Conservation (phyloP, 1,284 basidiomycete species). For the Chalciporus sp. region DNA sequence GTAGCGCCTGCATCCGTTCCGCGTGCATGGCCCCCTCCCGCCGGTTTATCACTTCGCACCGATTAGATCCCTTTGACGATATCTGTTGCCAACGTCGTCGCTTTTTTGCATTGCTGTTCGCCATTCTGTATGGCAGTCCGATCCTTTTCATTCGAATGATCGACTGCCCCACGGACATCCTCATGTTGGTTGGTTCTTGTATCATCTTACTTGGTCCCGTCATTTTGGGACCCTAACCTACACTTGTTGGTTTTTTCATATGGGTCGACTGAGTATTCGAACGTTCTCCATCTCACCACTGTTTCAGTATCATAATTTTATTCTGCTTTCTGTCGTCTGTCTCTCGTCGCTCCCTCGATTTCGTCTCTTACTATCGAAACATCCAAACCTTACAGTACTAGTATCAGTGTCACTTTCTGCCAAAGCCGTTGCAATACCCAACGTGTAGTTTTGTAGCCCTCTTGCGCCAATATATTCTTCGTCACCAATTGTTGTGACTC, state of each 20-base stretch:
- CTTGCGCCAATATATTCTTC: slow-evolving; percentile 9
- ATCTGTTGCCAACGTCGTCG: slow-evolving; percentile 10
- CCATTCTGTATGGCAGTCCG: slow-evolving; percentile 7
- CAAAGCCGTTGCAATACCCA: slow-evolving; percentile 35
- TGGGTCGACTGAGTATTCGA: slow-evolving; percentile 25
- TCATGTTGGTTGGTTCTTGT: slow-evolving; percentile 15
- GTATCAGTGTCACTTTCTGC: slow-evolving; percentile 32
- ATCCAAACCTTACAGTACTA: slow-evolving; percentile 35
- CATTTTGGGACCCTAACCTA: slow-evolving; percentile 17
- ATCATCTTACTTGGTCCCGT: slow-evolving; percentile 13
- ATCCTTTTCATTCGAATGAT: slow-evolving; percentile 5
- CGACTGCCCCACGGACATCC: slow-evolving; percentile 2
- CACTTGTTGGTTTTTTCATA: slow-evolving; percentile 25
- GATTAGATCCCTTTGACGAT: slow-evolving; percentile 23
- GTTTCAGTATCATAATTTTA: slow-evolving; percentile 36
- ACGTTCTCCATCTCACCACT: slow-evolving; percentile 24
- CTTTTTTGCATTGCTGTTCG: slow-evolving; percentile 23
- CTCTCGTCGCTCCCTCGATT: slow-evolving; percentile 21
- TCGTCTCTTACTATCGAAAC: slow-evolving; percentile 11
- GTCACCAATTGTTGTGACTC: too few species aligned
- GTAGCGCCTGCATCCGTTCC: slow-evolving; percentile 13
- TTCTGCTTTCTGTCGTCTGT: slow-evolving; percentile 24
- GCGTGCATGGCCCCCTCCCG: slow-evolving; percentile 8
- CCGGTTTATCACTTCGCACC: slow-evolving; percentile 23
- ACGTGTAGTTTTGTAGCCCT: slow-evolving; percentile 40